These are phyloP conservation scores for Coemansia erecta DNA, from an alignment of 192 early-diverging fungal species.

Conservation along the genomic window DNA sequence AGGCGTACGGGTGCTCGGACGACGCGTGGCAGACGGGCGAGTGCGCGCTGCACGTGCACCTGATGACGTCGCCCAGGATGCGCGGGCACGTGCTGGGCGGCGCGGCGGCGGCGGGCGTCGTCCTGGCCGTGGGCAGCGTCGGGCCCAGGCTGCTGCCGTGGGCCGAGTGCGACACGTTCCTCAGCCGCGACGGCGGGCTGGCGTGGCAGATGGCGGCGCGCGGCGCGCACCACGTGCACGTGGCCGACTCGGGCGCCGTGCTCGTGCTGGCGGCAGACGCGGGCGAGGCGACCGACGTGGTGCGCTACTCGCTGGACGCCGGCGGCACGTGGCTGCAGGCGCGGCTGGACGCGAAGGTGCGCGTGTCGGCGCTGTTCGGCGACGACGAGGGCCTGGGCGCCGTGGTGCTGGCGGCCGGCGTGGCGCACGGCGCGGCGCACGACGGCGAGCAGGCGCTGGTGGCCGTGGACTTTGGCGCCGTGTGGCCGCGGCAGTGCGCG, in stretches of 20 bases:
- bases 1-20: conserved; percentile 57
- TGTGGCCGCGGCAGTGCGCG: conserved; percentile 66
- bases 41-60: conserved; percentile 87
- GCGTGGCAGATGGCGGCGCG: conserved; percentile 66
- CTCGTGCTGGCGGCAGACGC: conserved; percentile 74
- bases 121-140: conserved; percentile 91
- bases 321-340: conserved; percentile 68
- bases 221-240: conserved; percentile 81
- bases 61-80: conserved; percentile 67
- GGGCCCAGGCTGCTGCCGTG: conserved; percentile 69
- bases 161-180: conserved; percentile 78
- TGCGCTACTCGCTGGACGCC: conserved; percentile 76
- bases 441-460: conserved; percentile 51
- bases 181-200: conserved; percentile 81
- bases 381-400: conserved; percentile 79
- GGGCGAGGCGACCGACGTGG: conserved; percentile 48
- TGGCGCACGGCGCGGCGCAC: conserved; percentile 23
- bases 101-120: conserved; percentile 70
- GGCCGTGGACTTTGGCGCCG: conserved; percentile 68
- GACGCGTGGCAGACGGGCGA: conserved; percentile 44
- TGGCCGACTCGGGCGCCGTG: conserved; percentile 77
- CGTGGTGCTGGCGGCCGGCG: conserved; percentile 65
- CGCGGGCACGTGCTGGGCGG: conserved; percentile 74
- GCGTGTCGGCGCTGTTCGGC: conserved; percentile 65
- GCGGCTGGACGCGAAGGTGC: conserved; percentile 53